phyloP scores from a whole-genome alignment of 257 asterid species.

The Buddleja alternifolia region DNA sequence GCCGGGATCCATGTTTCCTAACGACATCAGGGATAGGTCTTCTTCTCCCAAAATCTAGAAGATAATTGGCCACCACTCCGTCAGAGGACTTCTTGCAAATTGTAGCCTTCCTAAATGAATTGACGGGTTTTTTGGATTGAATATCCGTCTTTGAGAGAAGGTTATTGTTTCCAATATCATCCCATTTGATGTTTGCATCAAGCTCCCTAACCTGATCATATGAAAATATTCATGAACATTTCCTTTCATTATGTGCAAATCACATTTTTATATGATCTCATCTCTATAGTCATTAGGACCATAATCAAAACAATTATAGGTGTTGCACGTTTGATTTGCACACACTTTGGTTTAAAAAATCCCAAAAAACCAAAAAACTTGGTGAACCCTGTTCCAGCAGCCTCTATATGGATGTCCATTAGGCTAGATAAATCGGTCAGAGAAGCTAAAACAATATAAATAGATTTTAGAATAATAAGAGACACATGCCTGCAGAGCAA shows the following conservation, averaged over 20 bases:
- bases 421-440: not conserved
- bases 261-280: slow-evolving; percentile 22
- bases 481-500: slow-evolving; percentile 79
- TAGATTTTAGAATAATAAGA: slow-evolving; percentile 18
- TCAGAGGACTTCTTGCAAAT: slow-evolving; percentile 77
- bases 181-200: slow-evolving; percentile 86
- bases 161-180: slow-evolving; percentile 64
- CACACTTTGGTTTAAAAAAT: slow-evolving; percentile 14
- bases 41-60: slow-evolving; percentile 93
- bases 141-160: slow-evolving; percentile 51
- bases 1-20: slow-evolving; percentile 60
- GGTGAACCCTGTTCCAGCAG: slow-evolving; percentile 20
- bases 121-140: slow-evolving; percentile 61
- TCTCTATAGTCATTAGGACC: not conserved
- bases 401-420: slow-evolving; percentile 1
- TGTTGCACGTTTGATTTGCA: slow-evolving; percentile 9
- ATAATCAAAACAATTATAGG: not conserved
- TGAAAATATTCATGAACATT: slow-evolving; percentile 26
- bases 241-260: slow-evolving; percentile 19
- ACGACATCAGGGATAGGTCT: slow-evolving; percentile 89
- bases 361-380: not conserved
- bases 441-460: slow-evolving; percentile 10
- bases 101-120: slow-evolving; percentile 77
- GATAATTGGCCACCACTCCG: slow-evolving; percentile 68
- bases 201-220: slow-evolving; percentile 83